Evolutionary conservation across 257 asterid species (phyloP), one percentile per base, ranked within the genome.

Genomic region (Haberlea rhodopensis): DNA sequence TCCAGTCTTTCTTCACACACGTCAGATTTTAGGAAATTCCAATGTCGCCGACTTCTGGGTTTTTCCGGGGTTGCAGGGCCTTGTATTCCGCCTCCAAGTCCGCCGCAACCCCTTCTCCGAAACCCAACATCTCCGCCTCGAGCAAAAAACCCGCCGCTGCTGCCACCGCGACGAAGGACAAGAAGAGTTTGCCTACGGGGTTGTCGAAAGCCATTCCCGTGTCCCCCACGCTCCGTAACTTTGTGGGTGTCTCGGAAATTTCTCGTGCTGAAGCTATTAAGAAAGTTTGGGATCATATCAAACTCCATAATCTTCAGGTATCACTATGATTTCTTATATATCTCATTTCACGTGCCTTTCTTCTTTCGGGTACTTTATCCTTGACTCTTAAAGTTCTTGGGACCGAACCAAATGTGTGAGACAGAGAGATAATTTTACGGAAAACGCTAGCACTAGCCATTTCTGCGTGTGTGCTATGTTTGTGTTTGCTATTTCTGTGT

Each of bases 251-350:
- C 27, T 48, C 83, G 0, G 73, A 82, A 71, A 70, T 69, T 29
- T 85, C 87, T 75, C 84, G 84, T 21, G 79, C 71, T 0, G 76
- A 62, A 27, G 92, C 87, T 73, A 76, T 78, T 32, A 85, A 82
- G 81, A 83, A 78, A 73, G 6, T 85, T 48, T 82, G 92, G 92
- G 87, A 72, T 1, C 66, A 85, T 61, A 81, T 77, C 74, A 85
- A 85, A 74, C 76, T 66, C 62, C 73, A 82, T 76, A 73, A 85
- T 74, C 89, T 85, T 21, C 92, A 82, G 80, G 92, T 80, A 62
- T 10, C 46, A 37, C 46, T 37, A 11, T 3, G 46, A 11, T 10
- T 37, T 37, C n/a, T 37, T 37, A 11, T 37, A 11, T 11, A 37
- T 11, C n/a, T 11, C 4, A 37, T 37, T 37, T 37, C 46, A 34